Evolutionary conservation across 2,329 filamentous ascomycete species (phyloP).

Genomic region (Aspergillus sp.): DNA sequence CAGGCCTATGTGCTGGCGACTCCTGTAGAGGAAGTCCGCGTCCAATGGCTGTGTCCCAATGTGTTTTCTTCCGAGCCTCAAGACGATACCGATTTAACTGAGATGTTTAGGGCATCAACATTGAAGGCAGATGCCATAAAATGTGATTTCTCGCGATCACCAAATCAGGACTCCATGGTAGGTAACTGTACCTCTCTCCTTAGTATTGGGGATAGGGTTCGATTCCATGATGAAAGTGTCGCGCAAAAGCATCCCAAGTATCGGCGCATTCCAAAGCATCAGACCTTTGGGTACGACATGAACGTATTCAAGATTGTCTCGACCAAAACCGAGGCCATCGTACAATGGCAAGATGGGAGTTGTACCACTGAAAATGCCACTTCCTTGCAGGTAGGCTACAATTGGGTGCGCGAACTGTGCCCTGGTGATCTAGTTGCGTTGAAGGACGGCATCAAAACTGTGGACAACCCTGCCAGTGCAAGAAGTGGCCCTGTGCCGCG

Average conservation of each 20-base stretch:
- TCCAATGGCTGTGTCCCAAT: constrained; percentile 55
- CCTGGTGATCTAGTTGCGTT: constrained; percentile 57
- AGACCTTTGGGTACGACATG: constrained; percentile 57
- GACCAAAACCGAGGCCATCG: constrained; percentile 50
- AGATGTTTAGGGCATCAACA: constrained; percentile 21
- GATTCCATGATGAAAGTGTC: constrained; percentile 54
- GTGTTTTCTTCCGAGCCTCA: constrained; percentile 25
- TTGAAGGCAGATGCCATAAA: constrained; percentile 18
- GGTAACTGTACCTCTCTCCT: constrained; percentile 33
- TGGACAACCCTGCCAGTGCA: not conserved
- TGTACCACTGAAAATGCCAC: constrained; percentile 49
- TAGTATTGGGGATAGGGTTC: constrained; percentile 50
- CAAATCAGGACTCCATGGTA: constrained; percentile 6
- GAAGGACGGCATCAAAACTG: constrained; percentile 38
- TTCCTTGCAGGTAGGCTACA: constrained; percentile 33
- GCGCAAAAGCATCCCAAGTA: constrained; percentile 56
- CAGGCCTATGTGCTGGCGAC: constrained; percentile 55
- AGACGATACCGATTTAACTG: constrained; percentile 2
- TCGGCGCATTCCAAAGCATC: constrained; percentile 45
- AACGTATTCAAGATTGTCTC: constrained; percentile 56
- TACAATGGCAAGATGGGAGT: constrained; percentile 61
- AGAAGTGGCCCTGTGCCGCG: not conserved
- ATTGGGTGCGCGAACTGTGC: constrained; percentile 55
- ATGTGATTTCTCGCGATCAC: constrained; percentile 26
- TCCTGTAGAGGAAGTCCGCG: constrained; percentile 45